Percentiles rank a stretch among this genome's conserved stretches.
Conservation (phyloP, 2,329 filamentous ascomycete genomes). For the Aspergillus calidoustus region DNA sequence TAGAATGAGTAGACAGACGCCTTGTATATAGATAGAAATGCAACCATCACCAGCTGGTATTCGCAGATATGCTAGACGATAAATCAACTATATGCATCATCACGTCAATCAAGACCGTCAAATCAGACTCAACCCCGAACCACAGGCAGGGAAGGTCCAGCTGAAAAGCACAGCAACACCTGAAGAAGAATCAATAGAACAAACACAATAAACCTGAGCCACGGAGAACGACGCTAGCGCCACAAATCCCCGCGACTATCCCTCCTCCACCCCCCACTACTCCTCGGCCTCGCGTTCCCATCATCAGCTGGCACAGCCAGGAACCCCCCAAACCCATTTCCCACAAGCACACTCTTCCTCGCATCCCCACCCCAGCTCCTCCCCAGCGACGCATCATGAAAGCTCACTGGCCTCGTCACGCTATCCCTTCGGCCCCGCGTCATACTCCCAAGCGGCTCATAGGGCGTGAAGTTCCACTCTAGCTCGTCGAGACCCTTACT, state of each 20-base stretch:
- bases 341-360: conserved; percentile 66
- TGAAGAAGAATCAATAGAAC: background rate
- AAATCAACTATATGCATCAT: conserved; percentile 8
- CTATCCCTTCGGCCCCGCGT: conserved; percentile 42
- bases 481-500: conserved; percentile 69
- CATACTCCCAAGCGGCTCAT: conserved; percentile 51
- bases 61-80: background rate
- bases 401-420: conserved; percentile 51
- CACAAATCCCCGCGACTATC: conserved; percentile 44
- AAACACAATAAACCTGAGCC: background rate
- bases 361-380: conserved; percentile 64
- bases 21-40: background rate
- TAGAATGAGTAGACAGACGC: background rate
- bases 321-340: conserved; percentile 70
- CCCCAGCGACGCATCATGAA: conserved; percentile 52
- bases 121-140: background rate
- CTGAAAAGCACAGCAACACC: background rate
- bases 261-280: conserved; percentile 38
- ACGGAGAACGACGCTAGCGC: conserved; percentile 32
- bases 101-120: background rate
- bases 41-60: background rate
- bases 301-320: conserved; percentile 65
- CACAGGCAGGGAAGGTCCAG: background rate
- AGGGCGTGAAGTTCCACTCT: conserved; percentile 70
- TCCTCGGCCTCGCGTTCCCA: conserved; percentile 36